phyloP scores from a whole-genome alignment of 495 filamentous ascomycete species.

The Trichoderma gamsii region DNA sequence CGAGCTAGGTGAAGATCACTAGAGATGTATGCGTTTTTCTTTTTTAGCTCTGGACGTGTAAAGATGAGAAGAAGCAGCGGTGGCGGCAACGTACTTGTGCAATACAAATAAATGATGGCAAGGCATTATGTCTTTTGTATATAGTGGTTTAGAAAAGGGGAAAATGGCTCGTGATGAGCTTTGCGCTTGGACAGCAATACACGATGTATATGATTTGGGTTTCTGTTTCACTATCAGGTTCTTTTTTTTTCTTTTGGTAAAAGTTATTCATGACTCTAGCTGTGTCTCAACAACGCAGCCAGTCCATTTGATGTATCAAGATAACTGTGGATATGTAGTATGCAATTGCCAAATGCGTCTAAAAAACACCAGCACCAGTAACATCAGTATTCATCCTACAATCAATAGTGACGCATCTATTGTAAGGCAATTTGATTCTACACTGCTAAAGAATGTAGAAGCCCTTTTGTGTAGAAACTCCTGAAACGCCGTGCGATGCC shows the following conservation, averaged over 20 bases:
- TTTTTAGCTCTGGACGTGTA: background rate
- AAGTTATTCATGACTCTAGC: background rate
- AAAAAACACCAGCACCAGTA: too few relatives aligned
- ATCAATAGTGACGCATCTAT: too few relatives aligned
- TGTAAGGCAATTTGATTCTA: too few relatives aligned
- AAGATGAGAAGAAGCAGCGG: background rate
- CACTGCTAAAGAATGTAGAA: background rate
- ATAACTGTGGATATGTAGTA: too few relatives aligned
- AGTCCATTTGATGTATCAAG: too few relatives aligned
- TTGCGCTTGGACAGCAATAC: conserved; percentile 3
- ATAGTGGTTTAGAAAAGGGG: background rate
- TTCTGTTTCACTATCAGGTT: background rate
- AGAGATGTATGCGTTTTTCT: background rate
- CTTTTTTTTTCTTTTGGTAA: background rate
- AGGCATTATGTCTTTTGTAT: background rate
- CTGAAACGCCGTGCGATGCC: background rate
- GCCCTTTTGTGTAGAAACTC: background rate
- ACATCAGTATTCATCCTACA: too few relatives aligned
- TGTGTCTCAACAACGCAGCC: too few relatives aligned
- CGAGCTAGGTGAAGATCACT: background rate
- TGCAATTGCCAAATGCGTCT: too few relatives aligned
- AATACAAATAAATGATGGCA: background rate
- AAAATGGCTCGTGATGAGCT: background rate
- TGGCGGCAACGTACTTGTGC: background rate
- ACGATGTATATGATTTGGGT: background rate